These are phyloP conservation scores for Xerocomus spinulosus DNA, from an alignment of 768 basidiomycete species.

Conservation along the genomic window DNA sequence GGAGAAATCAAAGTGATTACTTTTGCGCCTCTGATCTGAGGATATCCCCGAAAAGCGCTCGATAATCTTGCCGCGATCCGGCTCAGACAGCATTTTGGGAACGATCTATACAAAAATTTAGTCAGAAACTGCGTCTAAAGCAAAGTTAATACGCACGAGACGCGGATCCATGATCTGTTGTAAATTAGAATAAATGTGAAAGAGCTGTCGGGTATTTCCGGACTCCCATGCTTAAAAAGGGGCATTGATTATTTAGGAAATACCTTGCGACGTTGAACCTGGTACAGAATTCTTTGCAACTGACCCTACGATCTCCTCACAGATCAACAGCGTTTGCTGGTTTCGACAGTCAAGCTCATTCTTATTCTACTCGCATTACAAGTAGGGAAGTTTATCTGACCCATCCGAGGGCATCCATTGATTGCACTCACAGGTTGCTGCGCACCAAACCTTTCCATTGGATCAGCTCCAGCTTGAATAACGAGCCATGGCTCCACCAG, in stretches of 20 bases:
- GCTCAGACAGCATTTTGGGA: too few relatives aligned
- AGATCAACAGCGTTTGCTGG: background rate
- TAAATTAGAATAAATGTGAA: too few relatives aligned
- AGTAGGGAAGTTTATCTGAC: conserved; percentile 4
- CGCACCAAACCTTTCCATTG: conserved; percentile 7
- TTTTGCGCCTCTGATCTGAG: too few relatives aligned
- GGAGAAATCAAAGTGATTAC: too few relatives aligned
- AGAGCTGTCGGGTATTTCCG: background rate
- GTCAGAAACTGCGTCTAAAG: too few relatives aligned
- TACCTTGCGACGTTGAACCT: background rate
- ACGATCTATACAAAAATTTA: too few relatives aligned
- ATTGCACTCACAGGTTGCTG: conserved; percentile 8
- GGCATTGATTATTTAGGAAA: conserved; percentile 14
- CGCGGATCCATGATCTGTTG: too few relatives aligned
- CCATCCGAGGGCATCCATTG: background rate
- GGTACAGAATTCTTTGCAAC: background rate
- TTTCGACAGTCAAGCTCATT: background rate
- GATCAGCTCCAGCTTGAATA: conserved; percentile 3
- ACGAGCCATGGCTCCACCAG: conserved; percentile 26
- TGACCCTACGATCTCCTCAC: background rate
- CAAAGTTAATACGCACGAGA: too few relatives aligned
- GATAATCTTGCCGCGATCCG: too few relatives aligned
- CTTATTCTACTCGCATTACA: background rate
- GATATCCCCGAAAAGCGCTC: too few relatives aligned
- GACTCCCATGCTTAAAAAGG: conserved; percentile 4